Evolutionary conservation across 2,329 filamentous ascomycete genomes (phyloP).

Genomic region (Diplocarpon mali): DNA sequence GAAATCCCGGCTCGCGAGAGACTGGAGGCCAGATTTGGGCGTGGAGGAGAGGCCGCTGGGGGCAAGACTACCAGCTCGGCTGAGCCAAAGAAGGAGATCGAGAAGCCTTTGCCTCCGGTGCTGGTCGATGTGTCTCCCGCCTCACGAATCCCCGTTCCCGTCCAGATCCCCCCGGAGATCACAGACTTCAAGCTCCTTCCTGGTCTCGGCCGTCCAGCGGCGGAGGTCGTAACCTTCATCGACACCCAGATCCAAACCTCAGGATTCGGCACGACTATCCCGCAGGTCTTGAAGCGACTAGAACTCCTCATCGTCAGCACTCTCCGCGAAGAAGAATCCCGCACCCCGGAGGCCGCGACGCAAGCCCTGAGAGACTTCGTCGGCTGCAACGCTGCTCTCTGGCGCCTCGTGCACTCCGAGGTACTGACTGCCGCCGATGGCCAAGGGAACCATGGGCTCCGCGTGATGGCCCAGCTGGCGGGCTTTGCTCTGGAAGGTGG

Average conservation of each 20-base stretch:
- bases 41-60: background rate
- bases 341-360: background rate
- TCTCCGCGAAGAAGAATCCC: background rate
- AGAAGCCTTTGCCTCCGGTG: background rate
- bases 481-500: background rate
- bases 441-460: background rate
- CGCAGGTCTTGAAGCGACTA: background rate
- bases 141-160: background rate
- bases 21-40: background rate
- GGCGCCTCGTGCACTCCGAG: background rate
- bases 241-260: background rate
- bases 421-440: background rate
- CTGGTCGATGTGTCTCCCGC: no score
- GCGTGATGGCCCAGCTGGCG: background rate
- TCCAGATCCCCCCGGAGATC: background rate
- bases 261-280: background rate
- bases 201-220: background rate
- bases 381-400: background rate
- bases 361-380: background rate
- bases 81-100: background rate
- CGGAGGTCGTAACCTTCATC: background rate
- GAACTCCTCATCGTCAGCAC: background rate
- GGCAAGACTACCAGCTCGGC: background rate
- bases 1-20: background rate
- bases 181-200: background rate